Conservation (phyloP, 441 rosid species). For the Gossypium davidsonii region DNA sequence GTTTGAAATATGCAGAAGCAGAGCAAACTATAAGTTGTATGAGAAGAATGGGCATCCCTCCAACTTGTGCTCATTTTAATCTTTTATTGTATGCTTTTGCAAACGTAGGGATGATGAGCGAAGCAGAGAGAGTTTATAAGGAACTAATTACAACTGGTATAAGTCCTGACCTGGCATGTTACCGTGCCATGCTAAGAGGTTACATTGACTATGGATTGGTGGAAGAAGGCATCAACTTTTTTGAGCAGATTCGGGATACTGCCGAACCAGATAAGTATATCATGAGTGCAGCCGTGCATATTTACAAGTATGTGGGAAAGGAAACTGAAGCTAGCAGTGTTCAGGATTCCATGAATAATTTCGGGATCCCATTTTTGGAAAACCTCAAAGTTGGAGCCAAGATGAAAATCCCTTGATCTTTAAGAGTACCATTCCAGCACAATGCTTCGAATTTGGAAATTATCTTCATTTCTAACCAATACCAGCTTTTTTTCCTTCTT, state of each 20-base stretch:
- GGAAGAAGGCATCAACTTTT: slow-evolving; percentile 49
- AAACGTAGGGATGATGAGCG: slow-evolving; percentile 49
- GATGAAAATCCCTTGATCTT: not conserved
- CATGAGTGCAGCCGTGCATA: slow-evolving; percentile 51
- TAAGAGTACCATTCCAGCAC: not conserved
- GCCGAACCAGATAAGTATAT: slow-evolving; percentile 43
- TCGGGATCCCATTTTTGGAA: slow-evolving; percentile 27
- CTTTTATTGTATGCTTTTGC: slow-evolving; percentile 44
- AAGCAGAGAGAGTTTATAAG: slow-evolving; percentile 53
- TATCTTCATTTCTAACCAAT: not conserved
- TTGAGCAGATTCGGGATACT: slow-evolving; percentile 38
- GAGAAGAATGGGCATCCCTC: slow-evolving; percentile 43
- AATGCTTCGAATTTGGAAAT: not conserved
- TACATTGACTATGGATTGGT: slow-evolving; percentile 49
- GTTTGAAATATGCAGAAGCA: slow-evolving; percentile 47
- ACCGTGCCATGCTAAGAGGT: slow-evolving; percentile 51
- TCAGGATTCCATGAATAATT: slow-evolving; percentile 28
- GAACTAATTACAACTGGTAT: slow-evolving; percentile 34
- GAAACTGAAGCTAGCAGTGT: slow-evolving; percentile 30
- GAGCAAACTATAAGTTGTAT: slow-evolving; percentile 47
- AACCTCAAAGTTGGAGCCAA: slow-evolving; percentile 34
- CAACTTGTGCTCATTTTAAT: slow-evolving; percentile 50
- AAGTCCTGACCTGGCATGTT: slow-evolving; percentile 49
- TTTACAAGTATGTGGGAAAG: slow-evolving; percentile 47
- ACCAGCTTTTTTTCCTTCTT: not conserved